phyloP scores from a whole-genome alignment of 805 yeast genomes.

The Maudiozyma turicensis region DNA sequence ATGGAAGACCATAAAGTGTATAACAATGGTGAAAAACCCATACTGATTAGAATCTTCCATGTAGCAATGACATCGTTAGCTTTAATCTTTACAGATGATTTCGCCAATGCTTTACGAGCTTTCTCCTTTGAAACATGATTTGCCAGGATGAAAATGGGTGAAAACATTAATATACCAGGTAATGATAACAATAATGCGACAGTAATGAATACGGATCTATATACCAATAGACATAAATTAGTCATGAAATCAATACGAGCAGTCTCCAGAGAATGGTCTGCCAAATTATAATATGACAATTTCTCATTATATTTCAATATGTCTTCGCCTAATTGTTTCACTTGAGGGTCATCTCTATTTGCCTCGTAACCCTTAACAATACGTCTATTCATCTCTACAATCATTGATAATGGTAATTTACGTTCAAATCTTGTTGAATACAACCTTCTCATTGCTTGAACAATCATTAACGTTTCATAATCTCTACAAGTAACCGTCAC shows the following conservation, averaged over 20 bases:
- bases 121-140: slow-evolving; percentile 64
- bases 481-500: slow-evolving; percentile 87
- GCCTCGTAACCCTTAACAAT: slow-evolving; percentile 73
- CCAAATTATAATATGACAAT: slow-evolving; percentile 51
- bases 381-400: slow-evolving; percentile 86
- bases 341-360: slow-evolving; percentile 58
- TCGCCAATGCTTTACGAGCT: slow-evolving; percentile 70
- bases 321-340: slow-evolving; percentile 49
- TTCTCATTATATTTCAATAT: slow-evolving; percentile 71
- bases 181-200: slow-evolving; percentile 54
- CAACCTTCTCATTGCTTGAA: slow-evolving; percentile 85
- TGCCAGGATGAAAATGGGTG: slow-evolving; percentile 79
- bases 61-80: slow-evolving; percentile 95
- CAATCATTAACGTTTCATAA: slow-evolving; percentile 78
- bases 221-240: slow-evolving; percentile 43
- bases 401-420: slow-evolving; percentile 66
- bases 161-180: slow-evolving; percentile 82
- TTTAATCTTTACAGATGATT: slow-evolving; percentile 79
- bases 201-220: slow-evolving; percentile 47
- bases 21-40: slow-evolving; percentile 81
- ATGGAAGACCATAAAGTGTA: slow-evolving; percentile 71
- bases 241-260: slow-evolving; percentile 42
- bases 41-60: slow-evolving; percentile 86
- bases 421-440: slow-evolving; percentile 54
- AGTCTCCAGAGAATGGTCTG: slow-evolving; percentile 43